Conservation (phyloP, 306 rosid genomes). For the Citrullus amarus region DNA sequence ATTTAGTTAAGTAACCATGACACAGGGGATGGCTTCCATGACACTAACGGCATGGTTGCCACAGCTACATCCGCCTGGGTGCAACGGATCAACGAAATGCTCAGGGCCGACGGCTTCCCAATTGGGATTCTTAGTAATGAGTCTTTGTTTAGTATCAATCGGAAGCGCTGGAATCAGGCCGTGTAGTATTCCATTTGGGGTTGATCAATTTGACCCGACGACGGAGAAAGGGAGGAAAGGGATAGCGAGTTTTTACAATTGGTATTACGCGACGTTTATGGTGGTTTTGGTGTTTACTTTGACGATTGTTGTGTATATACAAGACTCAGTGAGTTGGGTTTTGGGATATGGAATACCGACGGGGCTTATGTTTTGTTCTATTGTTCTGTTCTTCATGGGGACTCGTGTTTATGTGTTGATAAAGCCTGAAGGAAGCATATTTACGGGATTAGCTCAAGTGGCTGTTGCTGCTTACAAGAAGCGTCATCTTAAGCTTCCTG, state of each 20-base stretch:
- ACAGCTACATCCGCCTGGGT: slow-evolving; percentile 46
- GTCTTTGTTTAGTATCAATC: slow-evolving; percentile 34
- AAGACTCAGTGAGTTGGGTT: slow-evolving; percentile 72
- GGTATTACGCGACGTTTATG: slow-evolving; percentile 42
- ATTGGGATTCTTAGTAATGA: slow-evolving; percentile 29
- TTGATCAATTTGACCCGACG: slow-evolving; percentile 61
- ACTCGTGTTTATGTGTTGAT: slow-evolving; percentile 26
- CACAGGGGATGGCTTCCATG: slow-evolving; percentile 52
- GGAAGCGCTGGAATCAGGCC: slow-evolving; percentile 70
- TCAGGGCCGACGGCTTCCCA: slow-evolving; percentile 19
- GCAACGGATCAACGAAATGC: slow-evolving; percentile 30
- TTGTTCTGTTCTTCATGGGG: slow-evolving; percentile 42
- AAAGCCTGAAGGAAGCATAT: slow-evolving; percentile 49
- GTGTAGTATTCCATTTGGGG: slow-evolving; percentile 80
- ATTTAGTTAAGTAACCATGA: too few species aligned
- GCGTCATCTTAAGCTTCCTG: slow-evolving; percentile 29
- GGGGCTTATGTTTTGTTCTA: slow-evolving; percentile 32
- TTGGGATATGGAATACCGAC: slow-evolving; percentile 66
- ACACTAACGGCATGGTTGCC: slow-evolving; percentile 60
- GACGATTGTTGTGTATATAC: slow-evolving; percentile 51
- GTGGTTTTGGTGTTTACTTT: slow-evolving; percentile 29
- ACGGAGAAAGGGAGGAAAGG: slow-evolving; percentile 53
- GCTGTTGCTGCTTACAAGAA: slow-evolving; percentile 55
- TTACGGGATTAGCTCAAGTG: slow-evolving; percentile 37
- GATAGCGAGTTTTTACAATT: slow-evolving; percentile 50